Percentiles rank a stretch among this genome's conserved stretches.
phyloP scores from a whole-genome alignment of 2,329 filamentous ascomycete genomes.

The Plenodomus biglobosus region DNA sequence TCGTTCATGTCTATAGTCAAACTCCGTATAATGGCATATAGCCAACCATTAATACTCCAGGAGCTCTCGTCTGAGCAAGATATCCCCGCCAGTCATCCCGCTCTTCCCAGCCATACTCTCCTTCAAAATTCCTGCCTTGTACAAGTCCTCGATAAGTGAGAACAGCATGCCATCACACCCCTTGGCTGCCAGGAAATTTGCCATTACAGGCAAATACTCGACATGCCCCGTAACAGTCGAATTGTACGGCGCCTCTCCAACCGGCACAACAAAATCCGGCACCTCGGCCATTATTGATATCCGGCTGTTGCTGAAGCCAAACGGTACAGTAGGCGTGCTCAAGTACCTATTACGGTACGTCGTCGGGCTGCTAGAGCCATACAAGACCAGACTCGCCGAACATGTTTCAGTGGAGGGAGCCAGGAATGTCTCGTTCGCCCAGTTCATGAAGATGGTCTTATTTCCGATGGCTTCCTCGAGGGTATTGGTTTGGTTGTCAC shows the following conservation, averaged over 20 bases:
- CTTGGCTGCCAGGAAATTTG: constrained; percentile 59
- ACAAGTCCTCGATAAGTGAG: constrained; percentile 56
- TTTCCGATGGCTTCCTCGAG: constrained; percentile 51
- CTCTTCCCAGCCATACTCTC: constrained; percentile 50
- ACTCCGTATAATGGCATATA: too few species aligned
- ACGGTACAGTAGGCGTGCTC: constrained; percentile 48
- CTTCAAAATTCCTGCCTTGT: constrained; percentile 52
- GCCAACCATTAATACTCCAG: background rate
- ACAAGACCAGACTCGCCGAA: constrained; percentile 54
- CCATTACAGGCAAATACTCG: constrained; percentile 59
- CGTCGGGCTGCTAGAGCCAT: constrained; percentile 47
- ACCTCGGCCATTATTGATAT: constrained; percentile 53
- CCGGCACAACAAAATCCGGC: constrained; percentile 51
- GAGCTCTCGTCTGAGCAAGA: constrained; percentile 42
- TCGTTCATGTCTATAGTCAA: too few species aligned
- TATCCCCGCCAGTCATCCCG: constrained; percentile 45
- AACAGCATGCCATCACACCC: constrained; percentile 64
- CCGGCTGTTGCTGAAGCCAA: constrained; percentile 52
- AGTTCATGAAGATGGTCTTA: constrained; percentile 53
- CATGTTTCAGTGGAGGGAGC: constrained; percentile 48
- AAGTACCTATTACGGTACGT: constrained; percentile 52
- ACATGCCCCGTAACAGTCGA: constrained; percentile 52
- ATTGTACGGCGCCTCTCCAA: constrained; percentile 49
- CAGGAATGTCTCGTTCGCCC: constrained; percentile 54
- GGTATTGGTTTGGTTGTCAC: constrained; percentile 42